Evolutionary conservation across 2,329 filamentous ascomycete genomes (phyloP), one percentile per base, ranked within the genome.

Genomic region (Madurella fahalii): DNA sequence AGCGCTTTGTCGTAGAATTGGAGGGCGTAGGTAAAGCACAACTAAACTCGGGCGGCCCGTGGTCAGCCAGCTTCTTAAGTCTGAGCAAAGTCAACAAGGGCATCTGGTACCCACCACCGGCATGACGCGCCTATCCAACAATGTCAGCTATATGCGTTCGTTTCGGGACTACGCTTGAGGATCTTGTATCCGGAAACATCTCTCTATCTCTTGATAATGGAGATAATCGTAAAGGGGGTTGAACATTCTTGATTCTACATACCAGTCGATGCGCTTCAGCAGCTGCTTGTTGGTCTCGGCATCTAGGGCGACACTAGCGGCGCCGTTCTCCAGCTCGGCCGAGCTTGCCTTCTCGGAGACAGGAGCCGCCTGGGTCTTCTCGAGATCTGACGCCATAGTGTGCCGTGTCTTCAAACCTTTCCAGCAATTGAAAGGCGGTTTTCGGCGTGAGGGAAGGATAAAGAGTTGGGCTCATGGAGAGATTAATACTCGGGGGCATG

Each of bases 1-100:
- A 81, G 80, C 2, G 77, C 76, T 61, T 80, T 78, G 58, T 78
- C 76, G 43, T 77, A 77, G 53, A 77, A 78, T 58, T 77, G 74
- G 16, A 78, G 64, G 0, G 67, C 70, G 54, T 76, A 77, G 0
- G 74, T 77, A 7, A 71, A 60, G 52, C 73, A 76, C 0, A 79
- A 67, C 40, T 55, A 13, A 5, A 42, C 17, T n/a, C 17, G n/a
- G 15, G 30, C 2, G 9, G 2, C 7, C 11, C 8, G 12, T 2
- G 18, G 17, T 51, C 18, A 44, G 32, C 12, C 16, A 40, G 3
- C n/a, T 16, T 25, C n/a, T n/a, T 12, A n/a, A 2, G 8, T 18
- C 13, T 9, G 5, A 7, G 13, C 20, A 2, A 11, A 4, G 40
- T 39, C 13, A n/a, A 9, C 9, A 25, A 25, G 7, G 25, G 25